A percentile compares a stretch with the other conserved stretches of the same genome.
Conservation (phyloP, 176 grass and related monocot genomes). For the Triticum turgidum region DNA sequence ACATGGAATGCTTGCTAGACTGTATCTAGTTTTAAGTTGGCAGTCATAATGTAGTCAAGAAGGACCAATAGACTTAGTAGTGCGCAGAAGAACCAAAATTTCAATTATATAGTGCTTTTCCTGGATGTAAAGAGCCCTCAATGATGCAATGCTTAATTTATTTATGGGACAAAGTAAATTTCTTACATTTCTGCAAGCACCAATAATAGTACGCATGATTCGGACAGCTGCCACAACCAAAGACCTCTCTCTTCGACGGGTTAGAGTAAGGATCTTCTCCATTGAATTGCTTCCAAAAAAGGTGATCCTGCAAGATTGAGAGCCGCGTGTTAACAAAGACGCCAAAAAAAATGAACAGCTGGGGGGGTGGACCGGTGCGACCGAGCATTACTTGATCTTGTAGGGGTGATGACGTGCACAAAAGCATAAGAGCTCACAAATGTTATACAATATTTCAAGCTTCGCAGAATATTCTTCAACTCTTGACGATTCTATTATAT, state of each 20-base stretch:
- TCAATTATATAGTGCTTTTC: neutral
- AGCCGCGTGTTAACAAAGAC: conserved; percentile 29
- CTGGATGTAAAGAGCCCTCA: conserved; percentile 4
- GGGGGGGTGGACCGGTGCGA: neutral
- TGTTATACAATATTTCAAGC: conserved; percentile 69
- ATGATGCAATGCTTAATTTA: conserved; percentile 8
- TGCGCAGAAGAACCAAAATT: conserved; percentile 5
- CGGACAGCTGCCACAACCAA: conserved; percentile 78
- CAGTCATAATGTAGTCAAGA: neutral
- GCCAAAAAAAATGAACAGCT: conserved; percentile 27
- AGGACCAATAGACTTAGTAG: neutral
- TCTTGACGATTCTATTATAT: conserved; percentile 66
- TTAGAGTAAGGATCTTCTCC: conserved; percentile 81
- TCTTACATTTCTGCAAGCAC: conserved; percentile 65
- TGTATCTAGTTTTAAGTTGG: conserved; percentile 5
- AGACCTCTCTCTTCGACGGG: conserved; percentile 61
- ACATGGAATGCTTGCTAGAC: neutral
- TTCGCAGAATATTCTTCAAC: conserved; percentile 41
- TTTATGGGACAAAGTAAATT: conserved; percentile 18
- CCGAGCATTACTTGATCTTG: conserved; percentile 67
- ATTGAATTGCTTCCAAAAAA: conserved; percentile 67
- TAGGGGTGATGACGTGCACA: conserved; percentile 68
- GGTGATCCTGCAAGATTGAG: conserved; percentile 48
- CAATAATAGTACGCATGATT: conserved; percentile 74
- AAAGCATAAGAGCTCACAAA: conserved; percentile 84